Conservation (phyloP, 768 basidiomycete genomes). For the Rhodotorula taiwanensis region DNA sequence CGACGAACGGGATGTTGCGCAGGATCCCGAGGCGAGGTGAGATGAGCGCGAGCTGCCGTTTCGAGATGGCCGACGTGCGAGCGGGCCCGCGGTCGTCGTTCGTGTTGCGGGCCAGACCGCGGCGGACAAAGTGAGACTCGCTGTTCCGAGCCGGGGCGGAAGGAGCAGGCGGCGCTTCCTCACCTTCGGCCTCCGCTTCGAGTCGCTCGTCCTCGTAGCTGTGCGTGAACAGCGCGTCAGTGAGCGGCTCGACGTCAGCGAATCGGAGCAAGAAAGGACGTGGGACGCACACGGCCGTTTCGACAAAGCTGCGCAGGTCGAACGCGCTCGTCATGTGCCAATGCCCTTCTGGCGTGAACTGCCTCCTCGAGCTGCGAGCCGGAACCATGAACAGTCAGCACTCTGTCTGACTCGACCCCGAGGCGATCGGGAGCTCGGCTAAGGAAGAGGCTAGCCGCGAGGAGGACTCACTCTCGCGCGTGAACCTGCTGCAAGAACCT, state of each 20-base stretch:
- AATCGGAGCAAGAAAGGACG: conserved; percentile 40
- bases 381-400: not conserved
- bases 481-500: conserved; percentile 72
- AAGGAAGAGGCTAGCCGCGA: not conserved
- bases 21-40: conserved; percentile 82
- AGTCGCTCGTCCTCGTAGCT: conserved; percentile 62
- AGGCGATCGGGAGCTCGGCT: too few species aligned
- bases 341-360: conserved; percentile 73
- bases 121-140: not conserved
- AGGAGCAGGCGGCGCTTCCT: conserved; percentile 19
- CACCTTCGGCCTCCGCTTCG: conserved; percentile 37
- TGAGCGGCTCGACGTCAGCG: too few species aligned
- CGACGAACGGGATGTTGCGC: conserved; percentile 91
- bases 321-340: conserved; percentile 64
- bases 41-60: conserved; percentile 65
- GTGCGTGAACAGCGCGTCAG: not conserved
- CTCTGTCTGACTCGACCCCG: too few species aligned
- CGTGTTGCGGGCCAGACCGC: not conserved
- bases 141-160: conserved; percentile 10
- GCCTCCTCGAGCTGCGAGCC: conserved; percentile 61
- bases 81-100: not conserved
- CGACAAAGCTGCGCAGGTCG: conserved; percentile 68
- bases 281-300: conserved; percentile 68
- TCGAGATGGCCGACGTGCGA: conserved; percentile 48
- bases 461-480: conserved; percentile 68